Evolutionary conservation across 2,329 filamentous ascomycete species (phyloP).

Genomic region (Clonostachys sp.): DNA sequence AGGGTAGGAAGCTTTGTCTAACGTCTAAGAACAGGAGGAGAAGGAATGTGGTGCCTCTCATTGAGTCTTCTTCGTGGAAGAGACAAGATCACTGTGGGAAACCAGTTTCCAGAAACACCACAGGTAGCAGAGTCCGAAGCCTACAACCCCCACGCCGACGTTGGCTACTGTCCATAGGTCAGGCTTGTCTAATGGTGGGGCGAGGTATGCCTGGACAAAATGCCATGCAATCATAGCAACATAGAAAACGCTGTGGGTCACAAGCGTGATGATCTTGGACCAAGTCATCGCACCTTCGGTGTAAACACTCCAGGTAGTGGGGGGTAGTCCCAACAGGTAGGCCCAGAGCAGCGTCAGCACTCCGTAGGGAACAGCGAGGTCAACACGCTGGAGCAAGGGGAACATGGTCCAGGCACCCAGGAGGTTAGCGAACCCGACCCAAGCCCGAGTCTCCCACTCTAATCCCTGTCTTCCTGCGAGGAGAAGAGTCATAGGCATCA

Average conservation of each 20-base stretch:
- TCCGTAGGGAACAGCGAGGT: conserved; percentile 77
- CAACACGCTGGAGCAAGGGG: conserved; percentile 80
- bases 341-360: conserved; percentile 86
- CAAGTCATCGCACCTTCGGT: conserved; percentile 36
- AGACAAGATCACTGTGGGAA: conserved; percentile 51
- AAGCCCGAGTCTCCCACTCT: conserved; percentile 70
- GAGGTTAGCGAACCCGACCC: conserved; percentile 95
- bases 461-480: conserved; percentile 76
- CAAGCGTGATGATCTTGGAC: conserved; percentile 48
- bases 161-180: conserved; percentile 95
- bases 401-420: conserved; percentile 92
- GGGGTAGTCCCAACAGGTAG: conserved; percentile 83
- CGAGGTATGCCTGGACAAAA: conserved; percentile 62
- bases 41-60: neutral
- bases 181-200: conserved; percentile 71
- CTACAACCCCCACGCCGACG: conserved; percentile 77
- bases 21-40: neutral
- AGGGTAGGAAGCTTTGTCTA: too few relatives aligned
- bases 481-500: conserved; percentile 89
- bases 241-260: conserved; percentile 76
- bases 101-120: conserved; percentile 79
- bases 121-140: conserved; percentile 81
- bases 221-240: conserved; percentile 78
- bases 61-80: conserved; percentile 28
- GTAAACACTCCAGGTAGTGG: conserved; percentile 67